phyloP scores from a whole-genome alignment of 441 rosid species.

The Adansonia madagascariensis region DNA sequence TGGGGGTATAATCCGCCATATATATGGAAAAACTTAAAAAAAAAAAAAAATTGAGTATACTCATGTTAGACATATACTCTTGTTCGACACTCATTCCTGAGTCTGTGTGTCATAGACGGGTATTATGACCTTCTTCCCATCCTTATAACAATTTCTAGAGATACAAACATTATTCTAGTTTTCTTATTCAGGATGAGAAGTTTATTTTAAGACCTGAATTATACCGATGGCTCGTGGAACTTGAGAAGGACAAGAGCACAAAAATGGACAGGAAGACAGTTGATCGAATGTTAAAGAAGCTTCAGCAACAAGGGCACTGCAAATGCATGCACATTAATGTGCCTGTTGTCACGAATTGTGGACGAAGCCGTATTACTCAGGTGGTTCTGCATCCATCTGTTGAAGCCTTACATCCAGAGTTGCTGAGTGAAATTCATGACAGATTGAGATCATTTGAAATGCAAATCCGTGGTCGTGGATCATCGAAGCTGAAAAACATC shows the following conservation, averaged over 20 bases:
- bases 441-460: slow-evolving; percentile 81
- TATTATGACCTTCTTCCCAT: slow-evolving; percentile 30
- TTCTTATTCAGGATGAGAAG: slow-evolving; percentile 73
- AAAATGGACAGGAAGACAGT: slow-evolving; percentile 83
- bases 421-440: slow-evolving; percentile 71
- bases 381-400: slow-evolving; percentile 86
- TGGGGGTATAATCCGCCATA: slow-evolving; percentile 1
- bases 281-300: slow-evolving; percentile 72
- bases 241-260: slow-evolving; percentile 80
- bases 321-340: slow-evolving; percentile 61
- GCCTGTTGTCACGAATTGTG: slow-evolving; percentile 84
- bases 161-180: slow-evolving; percentile 22
- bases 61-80: neutral
- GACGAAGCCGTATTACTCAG: slow-evolving; percentile 60
- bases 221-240: slow-evolving; percentile 77
- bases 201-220: slow-evolving; percentile 81
- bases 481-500: slow-evolving; percentile 50
- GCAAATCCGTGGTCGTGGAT: slow-evolving; percentile 68
- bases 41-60: slow-evolving; percentile 5
- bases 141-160: neutral
- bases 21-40: slow-evolving; percentile 13
- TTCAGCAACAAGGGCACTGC: slow-evolving; percentile 88
- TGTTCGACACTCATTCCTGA: neutral
- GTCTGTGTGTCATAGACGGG: neutral
- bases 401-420: slow-evolving; percentile 58